phyloP scores from a whole-genome alignment of 352 stramenopile genomes.

The Phytophthora fragariae region DNA sequence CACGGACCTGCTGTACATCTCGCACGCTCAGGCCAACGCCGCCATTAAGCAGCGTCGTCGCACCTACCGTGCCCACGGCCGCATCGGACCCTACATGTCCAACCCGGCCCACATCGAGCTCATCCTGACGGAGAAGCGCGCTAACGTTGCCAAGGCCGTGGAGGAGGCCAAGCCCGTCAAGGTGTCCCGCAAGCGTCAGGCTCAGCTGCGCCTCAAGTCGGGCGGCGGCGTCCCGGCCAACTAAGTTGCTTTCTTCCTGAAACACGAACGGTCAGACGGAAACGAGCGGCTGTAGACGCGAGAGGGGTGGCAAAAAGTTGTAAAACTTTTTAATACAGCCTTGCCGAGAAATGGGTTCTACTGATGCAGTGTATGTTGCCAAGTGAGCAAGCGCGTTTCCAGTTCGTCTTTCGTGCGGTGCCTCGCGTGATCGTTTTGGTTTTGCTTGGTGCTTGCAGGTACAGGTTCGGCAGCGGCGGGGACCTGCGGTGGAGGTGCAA shows the following conservation, averaged over 20 bases:
- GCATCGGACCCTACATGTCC: constrained; percentile 98
- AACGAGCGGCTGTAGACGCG: constrained; percentile 56
- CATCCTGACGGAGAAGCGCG: constrained; percentile 97
- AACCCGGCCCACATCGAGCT: constrained; percentile 99
- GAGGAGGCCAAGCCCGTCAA: constrained; percentile 89
- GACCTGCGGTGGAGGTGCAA: not conserved
- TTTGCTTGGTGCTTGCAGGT: constrained; percentile 40
- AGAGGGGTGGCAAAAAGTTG: constrained; percentile 49
- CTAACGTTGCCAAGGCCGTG: constrained; percentile 93
- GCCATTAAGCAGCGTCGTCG: constrained; percentile 98
- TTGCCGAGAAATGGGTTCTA: constrained; percentile 84
- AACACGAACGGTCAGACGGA: constrained; percentile 39
- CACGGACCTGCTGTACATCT: constrained; percentile 96
- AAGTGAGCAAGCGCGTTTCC: constrained; percentile 41
- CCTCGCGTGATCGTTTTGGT: constrained; percentile 28
- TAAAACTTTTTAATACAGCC: constrained; percentile 83
- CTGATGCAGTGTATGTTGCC: constrained; percentile 51
- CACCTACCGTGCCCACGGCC: constrained; percentile 98
- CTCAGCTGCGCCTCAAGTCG: constrained; percentile 90
- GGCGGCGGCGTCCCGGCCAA: constrained; percentile 85
- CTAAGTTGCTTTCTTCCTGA: constrained; percentile 57
- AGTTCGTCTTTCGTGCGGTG: constrained; percentile 23
- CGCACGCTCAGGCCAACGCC: constrained; percentile 97
- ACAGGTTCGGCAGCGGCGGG: constrained; percentile 10
- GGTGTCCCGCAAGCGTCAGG: constrained; percentile 90